Conservation (phyloP, 2,329 filamentous ascomycete species). For the Fusarium sp. region DNA sequence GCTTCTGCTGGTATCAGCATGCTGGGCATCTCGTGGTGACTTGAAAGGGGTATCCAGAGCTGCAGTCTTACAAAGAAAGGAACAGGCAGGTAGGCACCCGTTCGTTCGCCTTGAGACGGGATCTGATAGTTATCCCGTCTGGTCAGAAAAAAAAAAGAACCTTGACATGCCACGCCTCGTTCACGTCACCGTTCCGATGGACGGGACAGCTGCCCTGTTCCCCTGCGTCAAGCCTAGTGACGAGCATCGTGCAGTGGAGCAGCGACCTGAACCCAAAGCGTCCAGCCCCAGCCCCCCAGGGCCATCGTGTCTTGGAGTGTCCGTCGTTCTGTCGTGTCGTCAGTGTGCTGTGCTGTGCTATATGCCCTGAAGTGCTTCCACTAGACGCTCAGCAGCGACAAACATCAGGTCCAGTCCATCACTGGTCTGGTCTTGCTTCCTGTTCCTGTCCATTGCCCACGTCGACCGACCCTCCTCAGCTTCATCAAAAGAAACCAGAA, state of each 20-base stretch:
- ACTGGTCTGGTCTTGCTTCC: background rate
- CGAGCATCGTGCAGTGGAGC: background rate
- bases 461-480: background rate
- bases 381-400: background rate
- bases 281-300: conserved; percentile 4
- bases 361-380: conserved; percentile 9
- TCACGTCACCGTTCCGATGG: background rate
- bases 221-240: background rate
- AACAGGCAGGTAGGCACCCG: background rate
- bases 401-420: conserved; percentile 1
- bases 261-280: background rate
- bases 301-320: background rate
- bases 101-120: background rate
- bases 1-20: background rate
- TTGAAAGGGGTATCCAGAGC: background rate
- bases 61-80: background rate
- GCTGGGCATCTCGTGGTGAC: background rate
- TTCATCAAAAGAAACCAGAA: conserved; percentile 15
- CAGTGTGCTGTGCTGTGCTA: conserved; percentile 3
- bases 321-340: background rate
- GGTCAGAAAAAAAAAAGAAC: background rate
- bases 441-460: background rate
- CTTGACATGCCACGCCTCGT: background rate
- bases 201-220: background rate
- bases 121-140: background rate